Conservation (phyloP, 768 basidiomycete species). For the Trametes maxima region DNA sequence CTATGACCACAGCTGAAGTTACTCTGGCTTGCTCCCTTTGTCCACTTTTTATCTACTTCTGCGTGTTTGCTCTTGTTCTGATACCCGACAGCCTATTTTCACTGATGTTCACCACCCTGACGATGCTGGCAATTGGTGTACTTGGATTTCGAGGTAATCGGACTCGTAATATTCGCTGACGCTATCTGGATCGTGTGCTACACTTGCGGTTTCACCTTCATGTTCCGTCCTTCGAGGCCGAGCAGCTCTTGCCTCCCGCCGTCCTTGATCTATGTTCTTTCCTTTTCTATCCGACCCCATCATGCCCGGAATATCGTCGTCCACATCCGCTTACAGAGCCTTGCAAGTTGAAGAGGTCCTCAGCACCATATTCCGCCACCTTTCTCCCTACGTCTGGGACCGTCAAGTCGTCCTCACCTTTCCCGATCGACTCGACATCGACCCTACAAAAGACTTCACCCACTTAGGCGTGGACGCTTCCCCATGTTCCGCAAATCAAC, state of each 20-base stretch:
- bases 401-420: not conserved
- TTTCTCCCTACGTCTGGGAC: slow-evolving; percentile 6
- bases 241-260: not conserved
- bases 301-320: not conserved
- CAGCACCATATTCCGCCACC: slow-evolving; percentile 3
- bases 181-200: too few relatives aligned
- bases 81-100: too few relatives aligned
- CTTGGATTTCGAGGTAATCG: too few relatives aligned
- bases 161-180: too few relatives aligned
- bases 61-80: too few relatives aligned
- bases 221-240: too few relatives aligned
- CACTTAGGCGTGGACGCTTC: not conserved
- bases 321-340: not conserved
- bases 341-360: slow-evolving; percentile 11
- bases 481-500: slow-evolving; percentile 1
- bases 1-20: too few relatives aligned
- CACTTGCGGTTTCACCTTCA: too few relatives aligned
- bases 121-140: too few relatives aligned
- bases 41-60: too few relatives aligned
- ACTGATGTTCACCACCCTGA: too few relatives aligned
- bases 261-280: not conserved
- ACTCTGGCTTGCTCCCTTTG: too few relatives aligned
- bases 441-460: not conserved
- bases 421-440: not conserved
- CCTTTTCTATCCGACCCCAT: not conserved